Evolutionary conservation across 225 moss, liverwort and hornwort species (phyloP).

Genomic region (Sphagnum tenellum): DNA sequence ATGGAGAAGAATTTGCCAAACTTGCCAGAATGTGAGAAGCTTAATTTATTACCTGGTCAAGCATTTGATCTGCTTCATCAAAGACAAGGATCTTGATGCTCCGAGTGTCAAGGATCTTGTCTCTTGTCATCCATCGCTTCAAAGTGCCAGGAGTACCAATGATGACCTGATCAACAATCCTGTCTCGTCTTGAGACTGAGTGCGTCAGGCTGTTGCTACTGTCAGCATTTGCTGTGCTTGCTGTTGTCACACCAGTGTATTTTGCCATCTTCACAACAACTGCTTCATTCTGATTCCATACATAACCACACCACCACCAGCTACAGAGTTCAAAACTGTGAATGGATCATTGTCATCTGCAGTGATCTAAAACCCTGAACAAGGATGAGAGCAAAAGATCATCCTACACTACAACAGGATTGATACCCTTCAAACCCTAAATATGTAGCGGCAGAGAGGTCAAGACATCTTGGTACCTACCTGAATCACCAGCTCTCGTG

Average conservation of each 20-base stretch:
- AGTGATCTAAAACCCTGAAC: too few species aligned
- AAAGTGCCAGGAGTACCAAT: conserved; percentile 93
- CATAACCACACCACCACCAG: neutral
- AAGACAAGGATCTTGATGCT: conserved; percentile 79
- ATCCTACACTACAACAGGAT: too few species aligned
- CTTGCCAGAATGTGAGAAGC: too few species aligned
- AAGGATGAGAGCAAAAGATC: too few species aligned
- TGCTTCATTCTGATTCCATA: conserved; percentile 66
- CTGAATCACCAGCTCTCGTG: conserved; percentile 93
- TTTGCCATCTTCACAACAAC: conserved; percentile 87
- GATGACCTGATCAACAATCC: conserved; percentile 76
- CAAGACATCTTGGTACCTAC: conserved; percentile 14
- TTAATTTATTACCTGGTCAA: conserved; percentile 61
- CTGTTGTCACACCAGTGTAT: conserved; percentile 76
- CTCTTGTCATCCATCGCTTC: conserved; percentile 87
- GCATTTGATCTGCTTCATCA: conserved; percentile 98
- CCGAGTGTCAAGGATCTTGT: conserved; percentile 62
- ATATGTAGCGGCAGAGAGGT: too few species aligned
- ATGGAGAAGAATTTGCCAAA: too few species aligned
- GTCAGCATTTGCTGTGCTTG: conserved; percentile 64
- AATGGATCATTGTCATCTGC: too few species aligned
- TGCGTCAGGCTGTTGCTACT: conserved; percentile 25
- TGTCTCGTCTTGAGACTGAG: conserved; percentile 49
- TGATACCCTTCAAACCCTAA: too few species aligned
- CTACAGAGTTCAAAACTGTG: too few species aligned